These are phyloP conservation scores for Candida buenavistaensis DNA, from an alignment of 1,139 yeast genomes.

Conservation along the genomic window DNA sequence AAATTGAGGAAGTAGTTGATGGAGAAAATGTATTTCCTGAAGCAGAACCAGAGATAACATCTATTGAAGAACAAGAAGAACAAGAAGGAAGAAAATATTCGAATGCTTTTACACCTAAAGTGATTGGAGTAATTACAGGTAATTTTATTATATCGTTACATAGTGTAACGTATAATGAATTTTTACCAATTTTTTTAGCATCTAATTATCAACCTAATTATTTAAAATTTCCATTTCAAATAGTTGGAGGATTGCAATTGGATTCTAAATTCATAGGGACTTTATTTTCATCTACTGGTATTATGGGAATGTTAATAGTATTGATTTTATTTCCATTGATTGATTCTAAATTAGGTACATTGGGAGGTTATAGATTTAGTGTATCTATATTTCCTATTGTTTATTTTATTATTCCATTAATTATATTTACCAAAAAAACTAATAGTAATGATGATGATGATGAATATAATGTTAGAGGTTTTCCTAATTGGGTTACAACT, in stretches of 20 bases:
- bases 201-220: slow-evolving; percentile 35
- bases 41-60: slow-evolving; percentile 11
- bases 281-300: slow-evolving; percentile 56
- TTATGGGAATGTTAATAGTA: slow-evolving; percentile 54
- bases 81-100: slow-evolving; percentile 6
- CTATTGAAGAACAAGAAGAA: slow-evolving; percentile 6
- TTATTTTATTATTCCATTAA: slow-evolving; percentile 51
- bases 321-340: slow-evolving; percentile 53
- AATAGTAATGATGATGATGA: too few relatives aligned
- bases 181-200: slow-evolving; percentile 59
- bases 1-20: slow-evolving; percentile 2
- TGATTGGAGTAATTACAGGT: slow-evolving; percentile 18
- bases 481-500: slow-evolving; percentile 24
- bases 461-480: slow-evolving; percentile 24
- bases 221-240: slow-evolving; percentile 39
- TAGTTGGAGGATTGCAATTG: slow-evolving; percentile 32
- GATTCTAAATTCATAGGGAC: slow-evolving; percentile 52
- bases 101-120: slow-evolving; percentile 23
- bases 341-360: slow-evolving; percentile 46
- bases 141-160: slow-evolving; percentile 31
- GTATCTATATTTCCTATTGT: slow-evolving; percentile 43
- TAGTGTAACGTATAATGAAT: slow-evolving; percentile 52
- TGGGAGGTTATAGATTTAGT: slow-evolving; percentile 40
- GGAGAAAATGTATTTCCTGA: slow-evolving; percentile 4
- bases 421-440: slow-evolving; percentile 46